These are phyloP conservation scores for Kazachstania sp. DNA, from an alignment of 1,139 yeast species.

Conservation along the genomic window DNA sequence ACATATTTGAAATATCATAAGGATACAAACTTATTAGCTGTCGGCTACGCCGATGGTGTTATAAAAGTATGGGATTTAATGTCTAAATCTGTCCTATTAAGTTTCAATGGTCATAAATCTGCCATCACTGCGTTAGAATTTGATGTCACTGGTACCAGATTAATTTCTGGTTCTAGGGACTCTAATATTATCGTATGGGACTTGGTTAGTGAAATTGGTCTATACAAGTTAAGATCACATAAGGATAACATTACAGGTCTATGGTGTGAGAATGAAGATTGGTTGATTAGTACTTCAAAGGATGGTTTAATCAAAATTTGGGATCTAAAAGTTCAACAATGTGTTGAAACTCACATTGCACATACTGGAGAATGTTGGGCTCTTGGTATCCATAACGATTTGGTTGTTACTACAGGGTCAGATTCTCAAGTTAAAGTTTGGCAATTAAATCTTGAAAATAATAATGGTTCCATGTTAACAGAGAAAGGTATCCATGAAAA, in stretches of 20 bases:
- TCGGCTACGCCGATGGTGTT: slow-evolving; percentile 83
- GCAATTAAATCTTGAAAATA: slow-evolving; percentile 55
- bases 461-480: slow-evolving; percentile 41
- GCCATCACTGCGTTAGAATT: slow-evolving; percentile 61
- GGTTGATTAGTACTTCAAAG: slow-evolving; percentile 68
- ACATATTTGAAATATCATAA: slow-evolving; percentile 51
- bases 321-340: slow-evolving; percentile 85
- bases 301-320: slow-evolving; percentile 89
- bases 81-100: slow-evolving; percentile 66
- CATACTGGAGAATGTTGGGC: slow-evolving; percentile 94
- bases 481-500: slow-evolving; percentile 68
- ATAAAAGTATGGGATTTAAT: slow-evolving; percentile 89
- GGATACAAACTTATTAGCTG: slow-evolving; percentile 65
- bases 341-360: slow-evolving; percentile 90
- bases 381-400: slow-evolving; percentile 40
- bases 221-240: slow-evolving; percentile 80
- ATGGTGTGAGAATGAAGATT: slow-evolving; percentile 50
- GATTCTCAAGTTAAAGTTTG: slow-evolving; percentile 81
- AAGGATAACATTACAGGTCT: slow-evolving; percentile 78
- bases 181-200: slow-evolving; percentile 88
- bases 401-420: slow-evolving; percentile 64
- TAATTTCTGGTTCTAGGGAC: slow-evolving; percentile 82
- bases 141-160: slow-evolving; percentile 73
- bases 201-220: slow-evolving; percentile 82
- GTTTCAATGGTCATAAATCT: slow-evolving; percentile 81